These are phyloP conservation scores for Geotrichum klebahnii DNA, from an alignment of 1,139 yeast genomes.

Conservation along the genomic window DNA sequence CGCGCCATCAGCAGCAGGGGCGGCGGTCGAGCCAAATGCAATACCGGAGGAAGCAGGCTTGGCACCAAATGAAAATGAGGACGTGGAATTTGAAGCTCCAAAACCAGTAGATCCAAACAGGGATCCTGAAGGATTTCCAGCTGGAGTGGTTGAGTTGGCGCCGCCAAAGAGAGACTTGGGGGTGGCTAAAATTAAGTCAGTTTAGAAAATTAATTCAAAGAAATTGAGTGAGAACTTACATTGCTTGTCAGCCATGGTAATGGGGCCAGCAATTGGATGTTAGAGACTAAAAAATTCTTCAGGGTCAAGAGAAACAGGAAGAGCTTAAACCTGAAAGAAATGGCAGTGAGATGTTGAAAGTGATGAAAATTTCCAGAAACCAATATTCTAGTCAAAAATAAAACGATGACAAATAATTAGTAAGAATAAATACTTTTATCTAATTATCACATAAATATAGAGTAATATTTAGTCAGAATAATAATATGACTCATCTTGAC, in stretches of 20 bases:
- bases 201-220: not conserved
- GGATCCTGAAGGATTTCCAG: not conserved
- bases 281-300: not conserved
- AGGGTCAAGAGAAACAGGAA: not conserved
- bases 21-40: constrained; percentile 13
- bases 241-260: constrained; percentile 12
- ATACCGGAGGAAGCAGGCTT: constrained; percentile 28
- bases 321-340: not conserved
- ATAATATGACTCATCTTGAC: no score
- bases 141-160: constrained; percentile 16
- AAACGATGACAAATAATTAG: not conserved
- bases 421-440: no score
- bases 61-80: constrained; percentile 13
- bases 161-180: constrained; percentile 24
- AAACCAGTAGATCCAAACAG: constrained; percentile 7
- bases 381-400: no score
- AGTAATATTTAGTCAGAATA: no score
- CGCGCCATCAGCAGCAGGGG: constrained; percentile 19
- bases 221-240: not conserved
- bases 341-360: not conserved
- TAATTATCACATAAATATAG: no score
- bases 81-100: not conserved
- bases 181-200: constrained; percentile 11
- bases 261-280: not conserved
- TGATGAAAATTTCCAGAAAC: not conserved